Conservation (phyloP, 2,329 filamentous ascomycete species). For the Neophaeococcomyces aloes region DNA sequence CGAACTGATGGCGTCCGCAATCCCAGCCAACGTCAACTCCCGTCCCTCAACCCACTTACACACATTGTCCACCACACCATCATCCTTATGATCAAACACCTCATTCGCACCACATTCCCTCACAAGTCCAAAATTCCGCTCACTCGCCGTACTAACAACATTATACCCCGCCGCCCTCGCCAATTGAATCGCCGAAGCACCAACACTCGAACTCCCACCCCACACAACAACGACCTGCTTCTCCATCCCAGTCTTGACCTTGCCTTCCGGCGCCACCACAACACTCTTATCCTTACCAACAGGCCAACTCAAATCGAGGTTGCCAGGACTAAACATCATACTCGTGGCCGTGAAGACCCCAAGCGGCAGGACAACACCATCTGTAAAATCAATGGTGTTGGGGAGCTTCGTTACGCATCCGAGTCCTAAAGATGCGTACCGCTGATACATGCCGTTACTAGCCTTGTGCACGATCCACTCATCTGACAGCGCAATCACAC, state of each 20-base stretch:
- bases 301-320: conserved; percentile 21
- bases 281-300: background rate
- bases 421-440: conserved; percentile 19
- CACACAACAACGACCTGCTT: conserved; percentile 27
- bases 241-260: background rate
- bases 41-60: conserved; percentile 5
- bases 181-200: conserved; percentile 34
- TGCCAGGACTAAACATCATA: conserved; percentile 24
- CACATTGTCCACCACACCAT: background rate
- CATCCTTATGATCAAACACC: conserved; percentile 2
- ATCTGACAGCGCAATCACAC: conserved; percentile 26
- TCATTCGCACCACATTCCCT: conserved; percentile 1
- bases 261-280: background rate
- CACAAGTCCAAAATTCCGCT: conserved; percentile 4
- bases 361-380: conserved; percentile 29
- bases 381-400: conserved; percentile 23
- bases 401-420: conserved; percentile 24
- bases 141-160: conserved; percentile 29
- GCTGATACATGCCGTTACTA: conserved; percentile 22
- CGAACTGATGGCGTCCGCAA: conserved; percentile 14
- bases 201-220: conserved; percentile 36
- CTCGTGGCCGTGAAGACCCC: conserved; percentile 25
- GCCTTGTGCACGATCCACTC: background rate
- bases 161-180: conserved; percentile 32
- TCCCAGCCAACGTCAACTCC: background rate